phyloP scores from a whole-genome alignment of 345 rosid genomes.

The Hibiscus trionum region DNA sequence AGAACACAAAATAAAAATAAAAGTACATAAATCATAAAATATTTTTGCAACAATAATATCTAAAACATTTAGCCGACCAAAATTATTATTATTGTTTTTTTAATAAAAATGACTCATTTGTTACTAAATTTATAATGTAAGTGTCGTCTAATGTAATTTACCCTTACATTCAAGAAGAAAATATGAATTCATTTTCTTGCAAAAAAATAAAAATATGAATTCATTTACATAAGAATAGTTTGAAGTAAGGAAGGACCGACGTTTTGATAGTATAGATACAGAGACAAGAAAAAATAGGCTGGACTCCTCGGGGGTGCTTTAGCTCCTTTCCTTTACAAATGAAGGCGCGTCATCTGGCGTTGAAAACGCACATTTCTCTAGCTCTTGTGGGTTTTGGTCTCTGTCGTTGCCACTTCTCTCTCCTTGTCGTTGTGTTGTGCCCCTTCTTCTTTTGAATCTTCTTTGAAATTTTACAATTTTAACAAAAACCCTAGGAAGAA shows the following conservation, averaged over 20 bases:
- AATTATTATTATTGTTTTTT: too few relatives aligned
- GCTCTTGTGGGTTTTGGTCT: neutral
- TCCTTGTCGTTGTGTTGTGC: neutral
- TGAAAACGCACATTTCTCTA: constrained; percentile 17
- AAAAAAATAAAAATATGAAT: too few relatives aligned
- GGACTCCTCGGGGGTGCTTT: neutral
- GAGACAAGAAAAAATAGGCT: neutral
- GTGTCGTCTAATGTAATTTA: too few relatives aligned
- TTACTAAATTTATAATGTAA: too few relatives aligned
- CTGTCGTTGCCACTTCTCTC: neutral
- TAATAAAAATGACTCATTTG: too few relatives aligned
- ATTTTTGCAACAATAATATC: too few relatives aligned
- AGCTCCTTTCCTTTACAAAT: neutral
- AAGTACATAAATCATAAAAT: too few relatives aligned
- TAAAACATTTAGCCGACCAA: too few relatives aligned
- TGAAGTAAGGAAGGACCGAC: neutral
- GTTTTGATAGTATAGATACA: neutral
- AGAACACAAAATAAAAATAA: too few relatives aligned
- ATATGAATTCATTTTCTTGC: too few relatives aligned
- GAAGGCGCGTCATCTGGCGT: constrained; percentile 15
- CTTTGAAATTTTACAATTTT: neutral
- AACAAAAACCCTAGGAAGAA: neutral
- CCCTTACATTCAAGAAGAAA: too few relatives aligned
- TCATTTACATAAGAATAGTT: too few relatives aligned
- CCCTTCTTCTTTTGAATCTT: neutral